Evolutionary conservation across 306 rosid species (phyloP).

Genomic region (Cucumis cinereus): DNA sequence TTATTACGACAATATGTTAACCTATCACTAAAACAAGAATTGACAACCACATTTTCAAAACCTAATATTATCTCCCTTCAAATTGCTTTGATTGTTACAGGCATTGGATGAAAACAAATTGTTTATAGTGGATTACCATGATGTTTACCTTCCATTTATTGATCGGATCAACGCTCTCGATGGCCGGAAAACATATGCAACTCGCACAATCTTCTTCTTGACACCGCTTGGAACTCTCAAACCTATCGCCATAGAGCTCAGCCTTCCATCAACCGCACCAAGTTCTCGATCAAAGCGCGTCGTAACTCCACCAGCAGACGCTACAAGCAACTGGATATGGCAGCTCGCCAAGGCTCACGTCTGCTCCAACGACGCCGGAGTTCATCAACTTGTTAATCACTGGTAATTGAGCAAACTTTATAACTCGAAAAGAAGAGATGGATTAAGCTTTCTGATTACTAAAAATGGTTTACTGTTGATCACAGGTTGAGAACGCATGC

Average conservation of each 20-base stretch:
- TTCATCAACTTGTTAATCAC: constrained; percentile 89
- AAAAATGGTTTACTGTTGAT: neutral
- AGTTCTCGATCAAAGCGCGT: constrained; percentile 48
- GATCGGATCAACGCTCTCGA: constrained; percentile 72
- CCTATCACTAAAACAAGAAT: neutral
- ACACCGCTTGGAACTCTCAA: constrained; percentile 59
- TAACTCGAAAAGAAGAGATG: neutral
- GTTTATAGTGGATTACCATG: constrained; percentile 76
- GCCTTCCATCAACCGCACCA: constrained; percentile 56
- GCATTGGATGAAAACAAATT: constrained; percentile 60
- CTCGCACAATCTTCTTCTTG: constrained; percentile 59
- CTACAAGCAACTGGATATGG: constrained; percentile 80
- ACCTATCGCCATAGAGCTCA: constrained; percentile 88
- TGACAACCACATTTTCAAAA: neutral
- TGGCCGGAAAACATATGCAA: constrained; percentile 85
- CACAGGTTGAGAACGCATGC: constrained; percentile 86
- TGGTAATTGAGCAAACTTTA: constrained; percentile 31
- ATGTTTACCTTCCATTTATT: constrained; percentile 68
- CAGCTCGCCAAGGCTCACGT: constrained; percentile 91
- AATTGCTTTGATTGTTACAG: constrained; percentile 18
- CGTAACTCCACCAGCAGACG: constrained; percentile 57
- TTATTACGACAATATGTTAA: neutral
- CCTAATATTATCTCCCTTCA: neutral
- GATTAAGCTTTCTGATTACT: neutral
- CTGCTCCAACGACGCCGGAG: constrained; percentile 82